Evolutionary conservation across 345 rosid genomes (phyloP), one percentile per base, ranked within the genome.

Genomic region (Tarenaya hassleriana): DNA sequence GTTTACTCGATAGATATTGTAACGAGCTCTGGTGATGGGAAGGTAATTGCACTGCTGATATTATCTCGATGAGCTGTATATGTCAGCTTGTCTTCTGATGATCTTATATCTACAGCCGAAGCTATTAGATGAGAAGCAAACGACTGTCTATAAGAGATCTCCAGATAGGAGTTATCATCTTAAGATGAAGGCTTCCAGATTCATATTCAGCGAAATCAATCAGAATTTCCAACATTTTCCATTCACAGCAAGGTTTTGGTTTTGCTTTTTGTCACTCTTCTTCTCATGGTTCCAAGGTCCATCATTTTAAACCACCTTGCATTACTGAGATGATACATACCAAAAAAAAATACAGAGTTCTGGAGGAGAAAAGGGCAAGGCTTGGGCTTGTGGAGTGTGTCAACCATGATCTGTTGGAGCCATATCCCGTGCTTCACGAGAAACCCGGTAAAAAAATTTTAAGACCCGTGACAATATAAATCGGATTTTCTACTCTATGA

Each of bases 131-230:
- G 99, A 94, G 81, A 94, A 80, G 73, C 90, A 86, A 60, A 94
- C 99, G 1, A 94, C 97, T 33, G 60, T 94, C 49, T 94, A 94
- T 60, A 94, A 80, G 76, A 88, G 88, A 67, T 97, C 94, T 12
- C 91, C 78, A 41, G 77, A 73, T 75, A 77, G 73, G 68, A 83
- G 64, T 52, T 94, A 94, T 75, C 95, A 86, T 67, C 73, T 94
- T 72, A 94, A 88, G 62, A 86, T 94, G 99, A 94, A 88, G 74
- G 86, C 99, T 38, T 94, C 99, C 51, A 76, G 99, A 70, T 94
- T 94, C 73, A 86, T 86, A 63, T 77, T 88, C 71, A 88, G 97
- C 55, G 99, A 94, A 72, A 83, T 94, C 47, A 83, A 50, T 43
- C 88, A 88, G 68, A 88, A 74, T 32, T 86, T 77, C 41, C 82